Base-by-base conservation (phyloP, 495 filamentous ascomycete species). In the Talaromyces ruber region DNA sequence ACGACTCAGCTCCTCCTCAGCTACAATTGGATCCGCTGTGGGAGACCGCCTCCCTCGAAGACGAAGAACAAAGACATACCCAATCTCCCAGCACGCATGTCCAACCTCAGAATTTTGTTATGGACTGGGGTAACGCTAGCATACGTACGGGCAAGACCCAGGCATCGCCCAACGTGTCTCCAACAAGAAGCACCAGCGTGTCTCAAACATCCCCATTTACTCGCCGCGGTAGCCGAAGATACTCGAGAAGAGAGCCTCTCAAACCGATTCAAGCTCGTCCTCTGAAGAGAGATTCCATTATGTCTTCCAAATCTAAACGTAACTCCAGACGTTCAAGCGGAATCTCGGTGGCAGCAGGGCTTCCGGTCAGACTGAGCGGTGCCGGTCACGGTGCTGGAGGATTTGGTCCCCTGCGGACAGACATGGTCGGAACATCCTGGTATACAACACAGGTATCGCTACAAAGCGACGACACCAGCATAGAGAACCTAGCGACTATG, bases 351-450 rank as follows among this genome's bases (percentile, higher is more conserved):
- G 72, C 73, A 28, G 67, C 76, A 28, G 72, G 74, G 8, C 60
- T 79, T 9, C 75, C 76, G 1, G 68, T 75, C 2, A 66, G 77
- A 58, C 67, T 76, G 22, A 78, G 76, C 60, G 79, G 79, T 21
- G 74, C 78, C 28, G 79, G 79, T 1, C 79, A 80, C 65, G 79
- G 79, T 9, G 75, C 76, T n/a, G 79, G 77, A 58, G 76, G 75
- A 9, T 76, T 78, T 54, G 79, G 79, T 18, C 78, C 77, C 43
- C 72, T 73, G 3, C 76, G 75, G 29, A 75, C 74, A 55, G 78
- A 78, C 11, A 62, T 76, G 5, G 77, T 81, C 6, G 70, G 75
- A n/a, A 64, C 68, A 47, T 81, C 79, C 21, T 82, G 79, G 79
- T 78, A 79, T 56, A 80, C 77, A 50, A 72, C 73, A 0, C 70